Evolutionary conservation across 192 early-diverging fungal species (phyloP).

Genomic region (Polychytrium aggregatum): DNA sequence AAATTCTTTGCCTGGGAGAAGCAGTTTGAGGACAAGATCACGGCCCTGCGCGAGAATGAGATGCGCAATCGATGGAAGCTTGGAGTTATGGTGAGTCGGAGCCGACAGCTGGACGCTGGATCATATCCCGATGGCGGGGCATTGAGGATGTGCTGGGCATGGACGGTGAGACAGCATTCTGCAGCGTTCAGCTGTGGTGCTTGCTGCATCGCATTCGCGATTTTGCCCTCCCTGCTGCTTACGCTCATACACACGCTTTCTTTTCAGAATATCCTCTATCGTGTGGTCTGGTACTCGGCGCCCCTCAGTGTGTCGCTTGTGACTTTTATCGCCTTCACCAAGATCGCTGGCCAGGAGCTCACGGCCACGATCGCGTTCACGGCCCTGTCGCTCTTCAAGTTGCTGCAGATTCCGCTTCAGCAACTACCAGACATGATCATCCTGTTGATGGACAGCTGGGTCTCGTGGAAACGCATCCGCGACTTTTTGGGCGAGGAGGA

Average conservation of each 20-base stretch:
- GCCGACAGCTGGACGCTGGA: too few relatives aligned
- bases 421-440: conserved; percentile 42
- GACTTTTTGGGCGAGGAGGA: conserved; percentile 13
- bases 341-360: conserved; percentile 35
- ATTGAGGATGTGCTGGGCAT: too few relatives aligned
- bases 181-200: too few relatives aligned
- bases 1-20: conserved; percentile 32
- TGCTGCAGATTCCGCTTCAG: conserved; percentile 42
- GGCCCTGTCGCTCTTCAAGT: conserved; percentile 42
- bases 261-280: too few relatives aligned
- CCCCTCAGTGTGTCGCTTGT: conserved; percentile 38
- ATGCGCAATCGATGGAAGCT: too few relatives aligned
- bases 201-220: too few relatives aligned
- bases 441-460: conserved; percentile 30
- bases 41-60: conserved; percentile 12
- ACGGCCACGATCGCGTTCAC: conserved; percentile 55
- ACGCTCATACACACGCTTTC: too few relatives aligned
- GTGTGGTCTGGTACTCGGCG: conserved; percentile 37
- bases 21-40: conserved; percentile 10
- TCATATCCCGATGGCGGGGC: too few relatives aligned
- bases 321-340: conserved; percentile 41
- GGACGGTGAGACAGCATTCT: too few relatives aligned
- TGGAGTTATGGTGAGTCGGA: background rate
- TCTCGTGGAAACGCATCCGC: conserved; percentile 34
- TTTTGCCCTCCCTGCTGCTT: too few relatives aligned